phyloP scores from a whole-genome alignment of 2,329 filamentous ascomycete species.

The Stemphylium vesicarium region DNA sequence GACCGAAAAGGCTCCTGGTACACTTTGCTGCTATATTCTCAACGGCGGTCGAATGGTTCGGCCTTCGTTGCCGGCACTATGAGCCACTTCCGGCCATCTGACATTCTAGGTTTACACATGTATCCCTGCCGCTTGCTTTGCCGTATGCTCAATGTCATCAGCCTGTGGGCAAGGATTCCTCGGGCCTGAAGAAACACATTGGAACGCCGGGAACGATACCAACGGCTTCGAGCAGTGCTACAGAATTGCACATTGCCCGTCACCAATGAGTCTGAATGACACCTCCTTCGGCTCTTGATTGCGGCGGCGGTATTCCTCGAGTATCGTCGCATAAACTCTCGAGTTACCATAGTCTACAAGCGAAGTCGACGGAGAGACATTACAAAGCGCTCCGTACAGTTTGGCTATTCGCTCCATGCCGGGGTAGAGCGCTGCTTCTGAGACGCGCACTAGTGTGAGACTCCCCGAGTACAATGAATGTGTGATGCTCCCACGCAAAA shows the following conservation, averaged over 20 bases:
- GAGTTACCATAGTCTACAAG: constrained; percentile 6
- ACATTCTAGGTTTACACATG: neutral
- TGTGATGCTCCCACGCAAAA: too few species aligned
- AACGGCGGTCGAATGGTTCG: too few species aligned
- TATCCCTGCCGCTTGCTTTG: neutral
- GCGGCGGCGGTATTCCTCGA: constrained; percentile 26
- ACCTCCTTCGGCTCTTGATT: constrained; percentile 14
- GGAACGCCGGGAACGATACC: neutral
- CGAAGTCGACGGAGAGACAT: neutral
- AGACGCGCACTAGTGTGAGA: too few species aligned
- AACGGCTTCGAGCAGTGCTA: neutral
- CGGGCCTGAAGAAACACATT: neutral
- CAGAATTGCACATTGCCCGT: neutral
- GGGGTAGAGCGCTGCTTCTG: too few species aligned
- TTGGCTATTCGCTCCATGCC: constrained; percentile 18
- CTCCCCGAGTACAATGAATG: too few species aligned
- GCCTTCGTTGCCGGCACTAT: neutral
- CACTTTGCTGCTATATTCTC: constrained; percentile 6
- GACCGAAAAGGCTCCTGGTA: constrained; percentile 8
- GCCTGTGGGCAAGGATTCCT: neutral
- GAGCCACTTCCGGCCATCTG: neutral
- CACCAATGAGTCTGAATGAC: constrained; percentile 3
- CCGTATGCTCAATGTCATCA: neutral
- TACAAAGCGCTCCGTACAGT: constrained; percentile 28
- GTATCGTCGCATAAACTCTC: constrained; percentile 23